Conservation (phyloP, 2,329 filamentous ascomycete species). For the Annulohypoxylon truncatum region DNA sequence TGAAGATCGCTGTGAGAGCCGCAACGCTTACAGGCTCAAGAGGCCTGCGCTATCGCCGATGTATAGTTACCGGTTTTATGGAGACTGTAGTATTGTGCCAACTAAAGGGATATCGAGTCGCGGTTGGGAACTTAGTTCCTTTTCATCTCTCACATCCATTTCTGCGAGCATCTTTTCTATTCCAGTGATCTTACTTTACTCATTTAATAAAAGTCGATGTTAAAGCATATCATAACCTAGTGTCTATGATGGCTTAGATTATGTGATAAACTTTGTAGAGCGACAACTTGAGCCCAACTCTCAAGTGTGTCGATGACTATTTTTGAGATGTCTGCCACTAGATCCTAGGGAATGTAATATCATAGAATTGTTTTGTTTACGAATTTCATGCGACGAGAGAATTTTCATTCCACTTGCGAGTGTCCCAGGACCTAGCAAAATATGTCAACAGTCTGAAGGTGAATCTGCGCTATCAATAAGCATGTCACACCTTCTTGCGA, state of each 20-base stretch:
- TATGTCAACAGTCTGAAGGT: not conserved
- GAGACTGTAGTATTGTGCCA: no score
- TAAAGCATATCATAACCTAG: not conserved
- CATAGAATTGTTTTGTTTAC: not conserved
- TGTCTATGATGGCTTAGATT: slow-evolving; percentile 17
- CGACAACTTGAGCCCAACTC: slow-evolving; percentile 11
- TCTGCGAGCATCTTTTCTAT: not conserved
- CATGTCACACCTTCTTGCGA: not conserved
- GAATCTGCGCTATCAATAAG: not conserved
- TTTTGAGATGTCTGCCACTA: not conserved
- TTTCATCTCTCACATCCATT: slow-evolving; percentile 2
- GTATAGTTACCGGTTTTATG: no score
- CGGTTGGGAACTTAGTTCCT: not conserved
- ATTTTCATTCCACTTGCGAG: not conserved
- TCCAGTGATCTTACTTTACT: slow-evolving; percentile 5
- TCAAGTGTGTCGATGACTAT: not conserved
- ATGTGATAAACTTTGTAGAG: not conserved
- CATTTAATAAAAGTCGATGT: slow-evolving; percentile 7
- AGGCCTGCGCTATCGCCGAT: no score
- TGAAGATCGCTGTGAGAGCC: no score
- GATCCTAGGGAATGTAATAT: not conserved
- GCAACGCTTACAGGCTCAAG: no score
- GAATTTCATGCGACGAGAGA: not conserved
- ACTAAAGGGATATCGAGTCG: not conserved
- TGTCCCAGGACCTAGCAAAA: not conserved